Percentiles rank a stretch among this genome's conserved stretches.
These are phyloP conservation scores for Scutellaria baicalensis DNA, from an alignment of 257 asterid species.

Conservation along the genomic window DNA sequence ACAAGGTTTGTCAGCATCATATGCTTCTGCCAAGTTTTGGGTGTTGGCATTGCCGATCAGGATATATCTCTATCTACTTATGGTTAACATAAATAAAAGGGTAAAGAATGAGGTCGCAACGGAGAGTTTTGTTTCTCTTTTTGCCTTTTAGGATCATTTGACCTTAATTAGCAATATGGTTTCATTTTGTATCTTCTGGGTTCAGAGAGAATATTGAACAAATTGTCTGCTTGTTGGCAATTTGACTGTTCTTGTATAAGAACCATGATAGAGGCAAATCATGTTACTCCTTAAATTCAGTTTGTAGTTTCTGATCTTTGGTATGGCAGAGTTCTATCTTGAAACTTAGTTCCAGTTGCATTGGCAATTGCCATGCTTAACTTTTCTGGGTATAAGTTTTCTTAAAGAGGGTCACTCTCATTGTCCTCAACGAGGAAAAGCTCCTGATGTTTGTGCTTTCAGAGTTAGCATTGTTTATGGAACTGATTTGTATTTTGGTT, in stretches of 20 bases:
- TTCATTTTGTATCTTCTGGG: slow-evolving; percentile 2
- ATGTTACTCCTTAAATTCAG: background rate
- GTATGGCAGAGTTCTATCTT: too few relatives aligned
- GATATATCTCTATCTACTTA: background rate
- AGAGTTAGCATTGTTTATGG: background rate
- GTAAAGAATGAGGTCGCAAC: background rate
- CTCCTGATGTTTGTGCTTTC: background rate
- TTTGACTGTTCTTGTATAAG: background rate
- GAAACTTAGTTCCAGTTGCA: background rate
- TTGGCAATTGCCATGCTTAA: background rate
- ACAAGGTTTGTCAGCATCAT: background rate
- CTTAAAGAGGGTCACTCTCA: background rate
- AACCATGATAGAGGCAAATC: background rate
- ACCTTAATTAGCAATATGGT: background rate
- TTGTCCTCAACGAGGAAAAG: background rate
- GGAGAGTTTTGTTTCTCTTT: background rate
- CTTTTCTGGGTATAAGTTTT: too few relatives aligned
- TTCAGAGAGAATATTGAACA: background rate
- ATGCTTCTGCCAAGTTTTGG: slow-evolving; percentile 1
- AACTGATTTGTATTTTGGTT: background rate
- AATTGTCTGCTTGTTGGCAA: background rate
- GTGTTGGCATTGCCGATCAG: background rate
- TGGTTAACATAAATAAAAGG: background rate
- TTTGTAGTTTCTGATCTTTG: background rate
- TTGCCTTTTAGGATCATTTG: background rate